Percentiles rank a stretch among this genome's conserved stretches.
Conservation (phyloP, 1,284 basidiomycete species). For the Apiotrichum sp. region DNA sequence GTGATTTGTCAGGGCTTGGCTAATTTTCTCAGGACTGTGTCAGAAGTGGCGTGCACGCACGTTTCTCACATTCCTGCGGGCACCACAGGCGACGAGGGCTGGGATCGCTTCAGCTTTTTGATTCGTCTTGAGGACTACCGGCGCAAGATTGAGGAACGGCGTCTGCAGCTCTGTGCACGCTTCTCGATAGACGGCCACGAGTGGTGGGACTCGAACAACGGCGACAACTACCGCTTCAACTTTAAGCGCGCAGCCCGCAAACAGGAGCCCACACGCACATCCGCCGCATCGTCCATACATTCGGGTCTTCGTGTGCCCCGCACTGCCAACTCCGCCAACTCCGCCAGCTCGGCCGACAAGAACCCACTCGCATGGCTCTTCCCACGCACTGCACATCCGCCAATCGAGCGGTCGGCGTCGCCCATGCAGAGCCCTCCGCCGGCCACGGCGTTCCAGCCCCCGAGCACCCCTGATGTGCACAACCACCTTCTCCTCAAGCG, state of each 20-base stretch:
- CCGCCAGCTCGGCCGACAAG: neutral
- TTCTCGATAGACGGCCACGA: conserved; percentile 51
- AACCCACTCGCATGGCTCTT: conserved; percentile 34
- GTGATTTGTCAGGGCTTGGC: neutral
- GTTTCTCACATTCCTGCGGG: conserved; percentile 44
- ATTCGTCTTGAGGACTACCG: conserved; percentile 72
- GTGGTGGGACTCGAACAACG: conserved; percentile 51
- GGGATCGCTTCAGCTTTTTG: conserved; percentile 50
- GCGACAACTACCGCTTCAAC: conserved; percentile 48
- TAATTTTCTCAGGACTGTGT: conserved; percentile 44
- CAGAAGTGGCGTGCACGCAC: conserved; percentile 50
- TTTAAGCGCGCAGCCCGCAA: conserved; percentile 42
- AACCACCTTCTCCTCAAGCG: conserved; percentile 37
- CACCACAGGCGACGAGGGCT: conserved; percentile 45
- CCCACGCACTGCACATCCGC: conserved; percentile 17
- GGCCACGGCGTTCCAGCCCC: conserved; percentile 31
- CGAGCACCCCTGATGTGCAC: conserved; percentile 40
- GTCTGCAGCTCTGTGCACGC: conserved; percentile 61
- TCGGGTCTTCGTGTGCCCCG: too few species aligned
- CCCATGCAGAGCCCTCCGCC: conserved; percentile 20
- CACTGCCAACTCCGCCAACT: neutral
- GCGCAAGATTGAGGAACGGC: conserved; percentile 58
- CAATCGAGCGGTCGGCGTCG: neutral
- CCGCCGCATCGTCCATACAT: neutral
- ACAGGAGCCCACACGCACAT: neutral